These are phyloP conservation scores for Eucalyptus curtisii DNA, from an alignment of 345 rosid species.

Conservation along the genomic window DNA sequence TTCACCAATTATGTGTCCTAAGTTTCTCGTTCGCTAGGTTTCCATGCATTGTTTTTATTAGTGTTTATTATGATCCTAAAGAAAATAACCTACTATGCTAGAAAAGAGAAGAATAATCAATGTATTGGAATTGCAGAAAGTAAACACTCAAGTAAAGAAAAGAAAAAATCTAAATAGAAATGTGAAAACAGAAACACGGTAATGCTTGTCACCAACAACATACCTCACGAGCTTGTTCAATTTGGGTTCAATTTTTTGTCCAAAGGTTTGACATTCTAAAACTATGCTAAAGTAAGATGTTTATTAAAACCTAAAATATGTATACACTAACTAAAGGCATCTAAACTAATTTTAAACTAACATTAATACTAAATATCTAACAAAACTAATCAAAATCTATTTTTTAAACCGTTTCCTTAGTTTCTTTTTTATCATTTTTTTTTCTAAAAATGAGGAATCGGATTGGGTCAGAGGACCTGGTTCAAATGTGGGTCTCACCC, in stretches of 20 bases:
- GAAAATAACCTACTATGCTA: background rate
- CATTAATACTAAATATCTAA: too few species aligned
- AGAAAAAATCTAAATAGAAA: too few species aligned
- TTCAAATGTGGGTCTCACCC: background rate
- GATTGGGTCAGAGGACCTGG: background rate
- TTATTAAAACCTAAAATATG: background rate
- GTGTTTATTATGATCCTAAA: background rate
- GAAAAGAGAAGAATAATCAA: background rate
- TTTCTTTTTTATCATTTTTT: too few species aligned
- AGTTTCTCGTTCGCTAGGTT: background rate
- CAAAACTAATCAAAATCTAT: background rate
- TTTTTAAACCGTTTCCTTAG: background rate
- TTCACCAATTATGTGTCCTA: background rate
- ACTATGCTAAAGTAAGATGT: background rate
- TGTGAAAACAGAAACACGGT: background rate
- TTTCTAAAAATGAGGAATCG: background rate
- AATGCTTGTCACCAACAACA: background rate
- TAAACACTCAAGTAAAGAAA: background rate
- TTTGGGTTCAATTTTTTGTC: background rate
- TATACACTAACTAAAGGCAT: background rate
- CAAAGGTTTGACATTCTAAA: too few species aligned
- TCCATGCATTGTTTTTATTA: background rate
- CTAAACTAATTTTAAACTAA: background rate
- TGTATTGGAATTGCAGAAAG: background rate
- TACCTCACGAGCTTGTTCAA: background rate